These are phyloP conservation scores for Neurospora sp. DNA, from an alignment of 2,329 filamentous ascomycete genomes.

Conservation along the genomic window DNA sequence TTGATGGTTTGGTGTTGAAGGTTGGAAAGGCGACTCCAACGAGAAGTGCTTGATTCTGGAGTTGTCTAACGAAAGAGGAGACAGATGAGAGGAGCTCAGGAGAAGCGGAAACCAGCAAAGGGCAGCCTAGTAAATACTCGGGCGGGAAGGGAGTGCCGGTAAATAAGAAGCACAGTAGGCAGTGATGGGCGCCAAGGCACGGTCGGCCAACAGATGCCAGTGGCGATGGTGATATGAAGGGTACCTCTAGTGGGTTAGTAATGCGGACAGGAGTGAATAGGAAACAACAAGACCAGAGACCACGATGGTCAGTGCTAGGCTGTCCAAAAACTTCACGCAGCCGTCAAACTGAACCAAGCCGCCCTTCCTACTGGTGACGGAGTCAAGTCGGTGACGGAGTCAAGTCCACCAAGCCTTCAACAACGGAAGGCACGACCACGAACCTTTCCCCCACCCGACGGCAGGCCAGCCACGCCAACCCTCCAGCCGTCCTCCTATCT, in stretches of 20 bases:
- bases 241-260: too few relatives aligned
- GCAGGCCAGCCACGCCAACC: background rate
- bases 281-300: background rate
- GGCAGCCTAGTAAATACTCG: background rate
- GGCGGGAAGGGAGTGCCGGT: background rate
- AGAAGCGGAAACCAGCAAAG: background rate
- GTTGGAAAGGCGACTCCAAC: background rate
- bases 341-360: background rate
- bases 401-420: background rate
- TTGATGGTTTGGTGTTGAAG: background rate
- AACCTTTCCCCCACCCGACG: background rate
- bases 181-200: background rate
- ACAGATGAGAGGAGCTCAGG: background rate
- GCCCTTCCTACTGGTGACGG: background rate
- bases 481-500: too few relatives aligned
- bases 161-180: background rate
- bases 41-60: background rate
- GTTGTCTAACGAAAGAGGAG: background rate
- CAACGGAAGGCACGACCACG: background rate
- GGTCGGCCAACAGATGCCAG: background rate
- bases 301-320: background rate
- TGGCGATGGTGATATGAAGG: background rate
- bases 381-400: background rate
- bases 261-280: background rate
- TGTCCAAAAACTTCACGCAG: background rate